phyloP scores from a whole-genome alignment of 306 rosid genomes.

The Fragaria nilgerrensis region DNA sequence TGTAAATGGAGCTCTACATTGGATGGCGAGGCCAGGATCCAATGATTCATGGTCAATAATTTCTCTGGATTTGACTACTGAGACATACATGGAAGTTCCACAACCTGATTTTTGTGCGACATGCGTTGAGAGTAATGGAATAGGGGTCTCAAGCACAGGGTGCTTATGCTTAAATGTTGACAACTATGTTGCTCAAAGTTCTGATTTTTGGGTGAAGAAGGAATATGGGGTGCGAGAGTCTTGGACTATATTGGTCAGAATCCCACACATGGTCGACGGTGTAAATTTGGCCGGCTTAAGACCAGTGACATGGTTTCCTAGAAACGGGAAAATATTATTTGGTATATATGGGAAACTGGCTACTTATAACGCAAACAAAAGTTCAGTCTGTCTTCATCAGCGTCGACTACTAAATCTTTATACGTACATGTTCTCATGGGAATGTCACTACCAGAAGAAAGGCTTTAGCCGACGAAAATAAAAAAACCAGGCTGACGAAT shows the following conservation, averaged over 20 bases:
- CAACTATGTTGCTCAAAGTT: background rate
- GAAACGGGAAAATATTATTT: too few relatives aligned
- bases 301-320: too few relatives aligned
- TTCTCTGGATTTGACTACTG: background rate
- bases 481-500: too few relatives aligned
- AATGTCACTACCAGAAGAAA: too few relatives aligned
- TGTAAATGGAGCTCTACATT: constrained; percentile 1
- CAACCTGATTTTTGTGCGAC: background rate
- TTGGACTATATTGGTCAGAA: background rate
- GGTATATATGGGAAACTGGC: too few relatives aligned
- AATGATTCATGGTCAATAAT: background rate
- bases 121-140: background rate
- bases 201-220: background rate
- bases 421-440: background rate
- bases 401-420: too few relatives aligned
- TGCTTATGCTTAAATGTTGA: background rate
- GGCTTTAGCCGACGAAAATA: too few relatives aligned
- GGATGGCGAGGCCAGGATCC: background rate
- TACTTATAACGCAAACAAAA: too few relatives aligned
- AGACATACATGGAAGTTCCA: background rate
- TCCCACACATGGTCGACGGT: too few relatives aligned
- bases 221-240: background rate
- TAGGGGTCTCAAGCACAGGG: background rate
- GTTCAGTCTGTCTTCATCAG: too few relatives aligned
- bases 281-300: too few relatives aligned